Base-by-base conservation (phyloP, 495 filamentous ascomycete genomes). In the Hypomontagnella monticulosa region DNA sequence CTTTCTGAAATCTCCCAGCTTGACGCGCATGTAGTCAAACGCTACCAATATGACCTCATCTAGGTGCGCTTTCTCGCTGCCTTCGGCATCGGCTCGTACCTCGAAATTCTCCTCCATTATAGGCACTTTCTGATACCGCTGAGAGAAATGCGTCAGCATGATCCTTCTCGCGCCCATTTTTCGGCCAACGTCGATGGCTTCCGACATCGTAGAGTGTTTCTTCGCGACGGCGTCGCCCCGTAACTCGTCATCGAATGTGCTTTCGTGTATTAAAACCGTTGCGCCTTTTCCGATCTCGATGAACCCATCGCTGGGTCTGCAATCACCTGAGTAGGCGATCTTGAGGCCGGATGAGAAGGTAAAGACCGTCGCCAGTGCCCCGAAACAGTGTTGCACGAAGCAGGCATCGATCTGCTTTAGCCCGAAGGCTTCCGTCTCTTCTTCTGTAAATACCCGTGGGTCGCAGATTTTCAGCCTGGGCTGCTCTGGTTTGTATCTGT, bases 261-360 rank as follows among this genome's bases (percentile, higher is more conserved):
- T 93, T 82, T 99, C 95, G 79, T 99, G 95, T 48, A 99, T 85
- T 1, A 97, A 82, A 2, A 99, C 79, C 3, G 93, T 95, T 1
- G 90, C 88, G 14, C 85, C 89, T 10, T 78, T 74, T 15, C 91
- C 95, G 46, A 96, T 90, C 12, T 70, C 42, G 6, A 85, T 86
- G 62, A 98, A 97, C 0, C 72, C 64, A 0, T 76, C 57, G 3
- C 87, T 92, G 0, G 95, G 95, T 4, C 95, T 83, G 70, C 93
- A 97, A 76, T 99, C 95, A 44, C 95, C 95, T 8, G 90, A 94
- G 75, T 96, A 99, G 46, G 92, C 90, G 55, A 95, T 83, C 73
- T 94, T 96, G 76, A 99, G 91, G 3, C 90, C 84, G 37, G 85
- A 80, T 0, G 88, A 84, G 78, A 93, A 96, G 23, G 89, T 91